Evolutionary conservation across 108 stramenopile genomes (phyloP).

Genomic region (Discostella stelligeroides): DNA sequence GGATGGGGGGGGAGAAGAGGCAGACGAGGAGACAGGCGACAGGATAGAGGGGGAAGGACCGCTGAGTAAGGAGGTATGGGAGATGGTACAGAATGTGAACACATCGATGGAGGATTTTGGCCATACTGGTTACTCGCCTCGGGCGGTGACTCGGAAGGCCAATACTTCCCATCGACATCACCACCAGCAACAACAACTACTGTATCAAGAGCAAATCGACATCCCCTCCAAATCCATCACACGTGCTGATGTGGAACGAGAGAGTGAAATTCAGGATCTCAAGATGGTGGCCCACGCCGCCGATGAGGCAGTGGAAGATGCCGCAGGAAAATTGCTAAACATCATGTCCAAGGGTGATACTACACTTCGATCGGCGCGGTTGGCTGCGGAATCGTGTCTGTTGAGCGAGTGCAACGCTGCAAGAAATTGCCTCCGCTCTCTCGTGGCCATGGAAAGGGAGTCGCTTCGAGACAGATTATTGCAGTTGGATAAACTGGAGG

Average conservation of each 20-base stretch:
- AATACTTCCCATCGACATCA: background rate
- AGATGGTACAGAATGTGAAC: slow-evolving; percentile 57
- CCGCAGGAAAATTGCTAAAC: slow-evolving; percentile 58
- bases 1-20: slow-evolving; percentile 10
- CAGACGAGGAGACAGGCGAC: background rate
- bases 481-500: slow-evolving; percentile 59
- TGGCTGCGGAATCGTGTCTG: slow-evolving; percentile 71
- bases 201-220: slow-evolving; percentile 10
- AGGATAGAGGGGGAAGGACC: slow-evolving; percentile 20
- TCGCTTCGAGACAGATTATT: slow-evolving; percentile 58
- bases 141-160: slow-evolving; percentile 13
- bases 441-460: slow-evolving; percentile 62
- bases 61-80: slow-evolving; percentile 56
- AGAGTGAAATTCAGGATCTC: slow-evolving; percentile 57
- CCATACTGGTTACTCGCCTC: slow-evolving; percentile 56
- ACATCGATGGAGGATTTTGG: slow-evolving; percentile 74
- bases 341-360: slow-evolving; percentile 62
- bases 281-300: slow-evolving; percentile 59
- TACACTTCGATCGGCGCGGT: slow-evolving; percentile 60
- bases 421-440: slow-evolving; percentile 47
- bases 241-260: slow-evolving; percentile 66
- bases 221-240: slow-evolving; percentile 22
- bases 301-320: slow-evolving; percentile 65
- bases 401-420: slow-evolving; percentile 68
- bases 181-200: slow-evolving; percentile 4